These are phyloP conservation scores for Karstenula rhodostoma DNA, from an alignment of 2,329 filamentous ascomycete genomes.

Conservation along the genomic window DNA sequence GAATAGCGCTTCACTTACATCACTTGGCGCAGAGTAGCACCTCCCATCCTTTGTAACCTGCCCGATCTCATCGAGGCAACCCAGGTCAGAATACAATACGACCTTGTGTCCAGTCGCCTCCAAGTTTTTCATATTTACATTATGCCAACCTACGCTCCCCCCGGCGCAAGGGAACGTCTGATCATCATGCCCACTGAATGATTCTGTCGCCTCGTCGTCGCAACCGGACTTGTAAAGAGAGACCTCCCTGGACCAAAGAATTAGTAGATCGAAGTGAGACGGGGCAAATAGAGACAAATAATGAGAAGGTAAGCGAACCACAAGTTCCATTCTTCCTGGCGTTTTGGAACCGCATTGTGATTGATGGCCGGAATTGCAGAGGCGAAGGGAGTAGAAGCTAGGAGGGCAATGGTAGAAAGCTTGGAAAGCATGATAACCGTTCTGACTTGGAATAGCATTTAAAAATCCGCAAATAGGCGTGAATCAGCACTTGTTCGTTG, in stretches of 20 bases:
- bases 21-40: constrained; percentile 3
- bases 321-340: neutral
- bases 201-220: neutral
- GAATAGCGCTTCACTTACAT: neutral
- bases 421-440: neutral
- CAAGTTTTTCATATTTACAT: neutral
- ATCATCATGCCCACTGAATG: neutral
- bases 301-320: neutral
- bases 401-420: neutral
- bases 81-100: neutral
- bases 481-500: neutral
- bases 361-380: neutral
- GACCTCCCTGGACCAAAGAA: neutral
- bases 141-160: neutral
- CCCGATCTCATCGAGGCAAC: neutral
- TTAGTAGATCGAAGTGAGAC: neutral
- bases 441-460: neutral
- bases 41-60: neutral
- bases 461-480: no score
- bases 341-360: neutral
- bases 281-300: neutral
- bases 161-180: neutral
- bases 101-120: neutral
- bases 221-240: neutral
- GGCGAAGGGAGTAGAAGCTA: neutral